These are phyloP conservation scores for Picea abies DNA, from an alignment of 83 land plant species.

Conservation along the genomic window DNA sequence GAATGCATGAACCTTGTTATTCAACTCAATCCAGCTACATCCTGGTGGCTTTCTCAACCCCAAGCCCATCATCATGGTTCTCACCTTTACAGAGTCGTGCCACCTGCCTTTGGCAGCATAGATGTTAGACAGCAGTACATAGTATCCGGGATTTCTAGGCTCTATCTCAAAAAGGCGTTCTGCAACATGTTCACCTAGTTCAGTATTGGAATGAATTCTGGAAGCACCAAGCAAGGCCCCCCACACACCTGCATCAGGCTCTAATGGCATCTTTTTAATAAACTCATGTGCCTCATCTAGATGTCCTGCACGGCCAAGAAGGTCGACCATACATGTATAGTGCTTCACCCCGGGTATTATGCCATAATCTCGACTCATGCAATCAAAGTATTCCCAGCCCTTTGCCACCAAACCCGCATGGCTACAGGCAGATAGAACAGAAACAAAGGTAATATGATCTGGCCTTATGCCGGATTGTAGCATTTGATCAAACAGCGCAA, in stretches of 20 bases:
- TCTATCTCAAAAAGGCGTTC: neutral
- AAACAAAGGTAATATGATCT: neutral
- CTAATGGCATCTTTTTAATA: neutral
- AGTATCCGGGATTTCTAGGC: neutral
- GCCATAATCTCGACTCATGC: neutral
- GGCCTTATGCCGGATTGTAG: neutral
- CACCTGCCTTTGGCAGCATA: conserved; percentile 6
- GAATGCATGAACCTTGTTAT: neutral
- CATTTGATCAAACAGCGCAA: neutral
- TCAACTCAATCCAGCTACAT: neutral
- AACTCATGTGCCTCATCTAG: neutral
- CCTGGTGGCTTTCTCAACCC: neutral
- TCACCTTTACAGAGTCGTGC: neutral
- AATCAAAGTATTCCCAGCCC: neutral
- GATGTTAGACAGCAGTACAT: neutral
- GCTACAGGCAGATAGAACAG: neutral
- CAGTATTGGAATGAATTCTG: neutral
- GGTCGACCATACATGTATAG: neutral
- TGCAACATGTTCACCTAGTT: neutral
- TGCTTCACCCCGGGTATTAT: neutral
- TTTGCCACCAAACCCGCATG: neutral
- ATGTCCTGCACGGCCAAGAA: neutral
- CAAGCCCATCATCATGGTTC: neutral
- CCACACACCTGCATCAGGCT: neutral
- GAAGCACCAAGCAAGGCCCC: conserved; percentile 1